phyloP scores from a whole-genome alignment of 129 eudicot genomes.

The Ambrosia artemisiifolia region DNA sequence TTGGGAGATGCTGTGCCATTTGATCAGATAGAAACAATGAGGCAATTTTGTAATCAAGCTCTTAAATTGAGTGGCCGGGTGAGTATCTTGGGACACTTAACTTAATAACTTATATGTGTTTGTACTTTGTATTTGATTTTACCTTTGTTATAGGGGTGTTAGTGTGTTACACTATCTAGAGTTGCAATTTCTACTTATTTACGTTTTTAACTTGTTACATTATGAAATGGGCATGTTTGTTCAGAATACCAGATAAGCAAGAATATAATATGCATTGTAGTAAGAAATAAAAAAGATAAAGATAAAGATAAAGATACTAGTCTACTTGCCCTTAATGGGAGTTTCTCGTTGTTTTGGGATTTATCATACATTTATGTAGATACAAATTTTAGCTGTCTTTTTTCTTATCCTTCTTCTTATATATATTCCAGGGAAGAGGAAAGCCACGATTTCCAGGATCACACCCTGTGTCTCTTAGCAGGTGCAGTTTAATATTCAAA shows the following conservation, averaged over 20 bases:
- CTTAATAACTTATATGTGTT: slow-evolving; percentile 3
- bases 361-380: neutral
- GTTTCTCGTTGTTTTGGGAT: neutral
- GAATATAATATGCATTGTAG: neutral
- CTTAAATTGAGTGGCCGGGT: slow-evolving; percentile 43
- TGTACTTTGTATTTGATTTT: neutral
- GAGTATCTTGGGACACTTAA: slow-evolving; percentile 12
- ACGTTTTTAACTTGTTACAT: neutral
- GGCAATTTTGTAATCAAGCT: slow-evolving; percentile 47
- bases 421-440: slow-evolving; percentile 48
- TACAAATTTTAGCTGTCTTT: neutral
- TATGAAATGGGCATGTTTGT: neutral
- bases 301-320: neutral
- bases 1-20: slow-evolving; percentile 55
- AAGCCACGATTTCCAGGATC: slow-evolving; percentile 69
- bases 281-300: neutral
- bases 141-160: neutral
- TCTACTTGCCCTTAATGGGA: neutral
- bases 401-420: neutral
- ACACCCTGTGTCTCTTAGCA: slow-evolving; percentile 79
- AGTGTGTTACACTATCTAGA: neutral
- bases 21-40: slow-evolving; percentile 42
- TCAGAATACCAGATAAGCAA: neutral
- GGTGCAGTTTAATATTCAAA: slow-evolving; percentile 35
- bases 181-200: slow-evolving; percentile 1